phyloP scores from a whole-genome alignment of 768 basidiomycete species.

The Tephrocybe rancida region DNA sequence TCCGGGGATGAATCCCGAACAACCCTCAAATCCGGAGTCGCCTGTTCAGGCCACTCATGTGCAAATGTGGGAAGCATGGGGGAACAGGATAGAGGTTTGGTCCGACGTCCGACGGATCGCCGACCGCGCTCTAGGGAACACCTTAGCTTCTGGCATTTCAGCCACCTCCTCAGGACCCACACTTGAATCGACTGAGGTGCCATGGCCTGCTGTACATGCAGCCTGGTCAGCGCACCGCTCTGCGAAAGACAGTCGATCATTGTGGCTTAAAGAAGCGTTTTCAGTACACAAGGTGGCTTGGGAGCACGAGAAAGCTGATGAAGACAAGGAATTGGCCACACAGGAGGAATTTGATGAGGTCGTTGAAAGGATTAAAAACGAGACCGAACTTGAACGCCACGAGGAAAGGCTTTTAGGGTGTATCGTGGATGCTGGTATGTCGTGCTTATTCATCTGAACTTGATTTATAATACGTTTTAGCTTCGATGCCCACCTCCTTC shows the following conservation, averaged over 20 bases:
- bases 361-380: constrained; percentile 74
- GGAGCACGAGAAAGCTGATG: constrained; percentile 34
- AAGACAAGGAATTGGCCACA: constrained; percentile 34
- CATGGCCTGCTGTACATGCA: constrained; percentile 66
- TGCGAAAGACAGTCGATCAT: constrained; percentile 51
- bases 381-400: constrained; percentile 75
- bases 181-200: constrained; percentile 59
- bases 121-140: constrained; percentile 74
- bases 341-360: constrained; percentile 63
- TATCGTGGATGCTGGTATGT: constrained; percentile 80
- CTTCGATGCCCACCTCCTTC: constrained; percentile 80
- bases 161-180: constrained; percentile 36
- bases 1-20: too few relatives aligned
- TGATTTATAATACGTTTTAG: constrained; percentile 35
- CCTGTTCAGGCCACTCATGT: constrained; percentile 14
- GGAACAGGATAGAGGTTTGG: constrained; percentile 69
- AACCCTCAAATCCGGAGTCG: not conserved
- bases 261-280: constrained; percentile 60
- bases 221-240: constrained; percentile 67
- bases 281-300: constrained; percentile 23
- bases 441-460: constrained; percentile 12
- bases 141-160: constrained; percentile 40
- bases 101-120: constrained; percentile 69
- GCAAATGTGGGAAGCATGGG: constrained; percentile 69
- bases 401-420: constrained; percentile 81